Conservation (phyloP, 2,329 filamentous ascomycete genomes). For the Chalaropsis thielavioides region DNA sequence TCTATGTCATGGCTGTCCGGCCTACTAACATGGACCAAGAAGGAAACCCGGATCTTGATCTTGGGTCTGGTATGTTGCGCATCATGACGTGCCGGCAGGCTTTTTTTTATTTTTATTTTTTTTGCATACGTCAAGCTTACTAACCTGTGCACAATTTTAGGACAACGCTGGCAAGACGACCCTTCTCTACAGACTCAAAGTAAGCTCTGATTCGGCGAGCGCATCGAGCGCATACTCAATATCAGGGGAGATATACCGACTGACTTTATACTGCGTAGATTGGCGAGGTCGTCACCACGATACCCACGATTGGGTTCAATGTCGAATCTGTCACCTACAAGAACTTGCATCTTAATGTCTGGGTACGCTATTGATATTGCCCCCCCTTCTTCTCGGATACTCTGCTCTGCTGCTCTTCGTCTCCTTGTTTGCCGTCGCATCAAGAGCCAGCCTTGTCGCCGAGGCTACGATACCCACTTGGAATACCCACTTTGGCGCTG, state of each 20-base stretch:
- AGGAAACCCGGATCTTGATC: slow-evolving; percentile 94
- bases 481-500: not conserved
- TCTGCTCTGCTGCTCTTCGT: not conserved
- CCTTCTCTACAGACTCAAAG: slow-evolving; percentile 88
- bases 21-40: slow-evolving; percentile 69
- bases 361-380: slow-evolving; percentile 43
- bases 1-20: slow-evolving; percentile 55
- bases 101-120: not conserved
- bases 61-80: slow-evolving; percentile 60
- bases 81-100: not conserved
- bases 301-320: slow-evolving; percentile 98
- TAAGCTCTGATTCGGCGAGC: slow-evolving; percentile 25
- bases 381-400: not conserved
- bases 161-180: slow-evolving; percentile 99
- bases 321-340: slow-evolving; percentile 98
- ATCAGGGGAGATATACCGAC: not conserved
- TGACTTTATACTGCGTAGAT: slow-evolving; percentile 42
- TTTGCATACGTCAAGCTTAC: not conserved
- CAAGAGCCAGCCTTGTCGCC: slow-evolving; percentile 1
- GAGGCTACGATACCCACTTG: slow-evolving; percentile 3
- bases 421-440: not conserved
- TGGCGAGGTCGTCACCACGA: slow-evolving; percentile 95
- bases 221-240: slow-evolving; percentile 8
- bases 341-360: slow-evolving; percentile 97
- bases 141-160: slow-evolving; percentile 32